Evolutionary conservation across 805 yeast genomes (phyloP), one percentile per base, ranked within the genome.

Genomic region (Monosporozyma solicola): DNA sequence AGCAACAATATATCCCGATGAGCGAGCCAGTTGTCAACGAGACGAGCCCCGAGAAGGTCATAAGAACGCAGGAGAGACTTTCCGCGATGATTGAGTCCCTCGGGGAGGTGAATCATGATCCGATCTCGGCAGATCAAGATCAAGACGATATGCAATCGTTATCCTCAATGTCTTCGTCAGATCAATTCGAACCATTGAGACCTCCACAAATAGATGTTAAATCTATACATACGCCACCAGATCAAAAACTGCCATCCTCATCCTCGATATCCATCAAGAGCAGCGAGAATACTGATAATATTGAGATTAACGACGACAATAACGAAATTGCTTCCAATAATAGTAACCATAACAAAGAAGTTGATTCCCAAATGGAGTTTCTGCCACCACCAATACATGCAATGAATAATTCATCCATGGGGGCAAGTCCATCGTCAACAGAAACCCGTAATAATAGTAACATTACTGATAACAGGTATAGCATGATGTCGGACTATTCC

Each of bases 401-500:
- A 11, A 3, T 22, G 10, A 11, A 47, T 47, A 27, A 15, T 29
- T n/a, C 15, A 7, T 43, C 29, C 2, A 7, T 20, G 13, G 29
- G 16, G 11, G 8, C 25, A 10, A 43, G 29, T 43, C 46, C 46
- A 24, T 3, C 27, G 5, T 41, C 44, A n/a, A 41, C 9, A 5
- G n/a, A 43, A 15, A 25, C 35, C 24, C 15, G 16, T 47, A 11
- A 10, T 33, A 11, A 22, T 46, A 47, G 24, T 20, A 33, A 47
- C n/a, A 54, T 41, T 16, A 50, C 29, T 27, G 29, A 31, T 6
- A 51, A 54, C 27, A 44, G 55, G 45, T 59, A 57, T 16, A 65
- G 71, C 52, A 59, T 63, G 57, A 55, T 63, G 27, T 67, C 71
- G 3, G 55, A 55, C 44, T 67, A 67, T 53, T 65, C 69, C 7